These are phyloP conservation scores for Diutina rugosa DNA, from an alignment of 1,139 yeast species.

Conservation along the genomic window DNA sequence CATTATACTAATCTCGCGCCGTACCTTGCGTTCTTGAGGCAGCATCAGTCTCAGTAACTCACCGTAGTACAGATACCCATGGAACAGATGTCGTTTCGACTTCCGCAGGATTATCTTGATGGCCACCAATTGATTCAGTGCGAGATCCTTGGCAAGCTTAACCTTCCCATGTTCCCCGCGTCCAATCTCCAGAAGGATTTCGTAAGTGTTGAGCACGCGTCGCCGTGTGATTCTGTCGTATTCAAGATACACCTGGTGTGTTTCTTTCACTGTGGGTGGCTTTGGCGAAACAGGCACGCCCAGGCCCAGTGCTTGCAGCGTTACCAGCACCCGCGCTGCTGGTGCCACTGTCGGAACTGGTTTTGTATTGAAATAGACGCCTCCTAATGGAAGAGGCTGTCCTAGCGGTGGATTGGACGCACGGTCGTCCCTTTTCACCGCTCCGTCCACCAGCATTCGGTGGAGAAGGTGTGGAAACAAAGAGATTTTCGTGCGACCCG, in stretches of 20 bases:
- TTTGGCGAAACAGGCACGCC: slow-evolving; percentile 3
- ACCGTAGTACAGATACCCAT: neutral
- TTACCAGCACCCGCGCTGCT: neutral
- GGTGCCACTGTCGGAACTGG: neutral
- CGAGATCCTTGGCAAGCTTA: slow-evolving; percentile 70
- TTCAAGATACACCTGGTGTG: slow-evolving; percentile 67
- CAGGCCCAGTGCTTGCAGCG: neutral
- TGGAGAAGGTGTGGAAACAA: neutral
- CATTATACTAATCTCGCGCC: slow-evolving; percentile 91
- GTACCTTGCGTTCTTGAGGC: slow-evolving; percentile 51
- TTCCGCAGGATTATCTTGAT: slow-evolving; percentile 83
- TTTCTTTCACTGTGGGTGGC: slow-evolving; percentile 51
- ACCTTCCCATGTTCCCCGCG: slow-evolving; percentile 97
- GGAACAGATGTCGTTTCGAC: slow-evolving; percentile 26
- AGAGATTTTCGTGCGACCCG: neutral
- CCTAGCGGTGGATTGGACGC: neutral
- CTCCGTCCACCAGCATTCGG: slow-evolving; percentile 1
- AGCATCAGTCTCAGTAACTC: slow-evolving; percentile 18
- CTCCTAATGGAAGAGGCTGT: neutral
- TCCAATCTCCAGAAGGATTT: slow-evolving; percentile 78
- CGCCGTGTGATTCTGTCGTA: slow-evolving; percentile 83
- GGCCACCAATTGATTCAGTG: slow-evolving; percentile 67
- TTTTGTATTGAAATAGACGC: neutral
- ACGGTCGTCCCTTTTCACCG: neutral
- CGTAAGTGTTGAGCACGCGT: slow-evolving; percentile 81